Base-by-base conservation (phyloP, 805 yeast species). In the Wickerhamiella shivajii region DNA sequence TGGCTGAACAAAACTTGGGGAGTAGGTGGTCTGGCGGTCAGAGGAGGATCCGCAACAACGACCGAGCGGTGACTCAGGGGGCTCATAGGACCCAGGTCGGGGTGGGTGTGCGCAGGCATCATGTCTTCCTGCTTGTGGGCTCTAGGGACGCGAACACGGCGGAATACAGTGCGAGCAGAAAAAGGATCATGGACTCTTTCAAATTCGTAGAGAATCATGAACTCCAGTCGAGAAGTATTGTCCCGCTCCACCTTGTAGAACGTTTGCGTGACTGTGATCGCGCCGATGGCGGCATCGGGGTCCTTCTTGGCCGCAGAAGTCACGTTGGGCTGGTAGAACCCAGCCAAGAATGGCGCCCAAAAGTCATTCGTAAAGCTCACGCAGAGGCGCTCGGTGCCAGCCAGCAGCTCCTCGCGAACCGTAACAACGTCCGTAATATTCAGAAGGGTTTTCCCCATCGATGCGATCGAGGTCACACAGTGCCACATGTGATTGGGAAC, bases 341-440 rank as follows among this genome's bases (percentile, higher is more conserved):
- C 56, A 13, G 42, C 39, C 21, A 56, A 34, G 40, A 56, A 56
- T 18, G 59, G 60, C 4, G 53, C 42, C 60, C 60, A 56, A 40
- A 56, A 56, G 34, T 56, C 61, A 15, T 52, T 41, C 12, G 58
- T 49, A 40, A 55, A 55, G 10, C 59, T 60, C 17, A 56, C 44
- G 18, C 26, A 43, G n/a, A 56, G 44, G 22, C 51, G 42, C 31
- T 56, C 60, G 23, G 41, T 39, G 22, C 48, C 41, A 21, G 42
- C 34, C 20, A 48, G 39, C 27, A 47, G 43, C 28, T 45, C 49
- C 18, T 31, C 39, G n/a, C 39, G 29, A 11, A 36, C 39, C 4
- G 39, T 27, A 15, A 30, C 34, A 11, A 36, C 23, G 20, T 36
- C 52, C n/a, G 40, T 33, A 21, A 51, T 39, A 21, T 44, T 42